Conservation (phyloP, 2,329 filamentous ascomycete genomes). For the Beauveria varroae region DNA sequence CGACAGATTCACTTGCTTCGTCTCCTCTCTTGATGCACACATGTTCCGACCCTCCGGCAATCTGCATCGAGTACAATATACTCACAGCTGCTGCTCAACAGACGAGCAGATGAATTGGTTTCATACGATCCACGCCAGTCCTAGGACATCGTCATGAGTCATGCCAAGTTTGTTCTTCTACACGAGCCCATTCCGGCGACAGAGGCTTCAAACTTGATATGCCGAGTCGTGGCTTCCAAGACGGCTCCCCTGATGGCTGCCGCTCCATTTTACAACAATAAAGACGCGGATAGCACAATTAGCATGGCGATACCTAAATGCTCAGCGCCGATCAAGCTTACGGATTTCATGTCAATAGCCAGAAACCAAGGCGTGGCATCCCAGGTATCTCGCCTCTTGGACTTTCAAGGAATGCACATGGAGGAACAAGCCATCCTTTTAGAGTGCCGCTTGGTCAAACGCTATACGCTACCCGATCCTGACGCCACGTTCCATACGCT, state of each 20-base stretch:
- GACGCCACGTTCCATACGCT: neutral
- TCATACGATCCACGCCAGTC: neutral
- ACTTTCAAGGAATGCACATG: neutral
- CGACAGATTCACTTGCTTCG: neutral
- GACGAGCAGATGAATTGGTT: neutral
- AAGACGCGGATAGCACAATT: neutral
- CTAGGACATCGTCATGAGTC: neutral
- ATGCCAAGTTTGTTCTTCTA: constrained; percentile 9
- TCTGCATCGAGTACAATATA: neutral
- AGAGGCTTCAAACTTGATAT: constrained; percentile 3
- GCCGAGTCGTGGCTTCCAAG: constrained; percentile 10
- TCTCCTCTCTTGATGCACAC: no score
- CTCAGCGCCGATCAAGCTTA: neutral
- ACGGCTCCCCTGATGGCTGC: neutral
- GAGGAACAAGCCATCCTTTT: neutral
- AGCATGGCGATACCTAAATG: neutral
- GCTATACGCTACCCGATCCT: constrained; percentile 2
- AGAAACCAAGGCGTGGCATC: constrained; percentile 1
- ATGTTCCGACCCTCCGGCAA: neutral
- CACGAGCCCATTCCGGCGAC: constrained; percentile 4
- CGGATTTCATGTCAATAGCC: constrained; percentile 4
- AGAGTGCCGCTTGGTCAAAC: constrained; percentile 6
- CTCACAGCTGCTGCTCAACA: neutral
- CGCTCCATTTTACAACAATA: neutral
- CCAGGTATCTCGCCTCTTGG: neutral